Percentiles rank a stretch among this genome's conserved stretches.
These are phyloP conservation scores for Diplodia mutila DNA, from an alignment of 2,329 filamentous ascomycete species.

Conservation along the genomic window DNA sequence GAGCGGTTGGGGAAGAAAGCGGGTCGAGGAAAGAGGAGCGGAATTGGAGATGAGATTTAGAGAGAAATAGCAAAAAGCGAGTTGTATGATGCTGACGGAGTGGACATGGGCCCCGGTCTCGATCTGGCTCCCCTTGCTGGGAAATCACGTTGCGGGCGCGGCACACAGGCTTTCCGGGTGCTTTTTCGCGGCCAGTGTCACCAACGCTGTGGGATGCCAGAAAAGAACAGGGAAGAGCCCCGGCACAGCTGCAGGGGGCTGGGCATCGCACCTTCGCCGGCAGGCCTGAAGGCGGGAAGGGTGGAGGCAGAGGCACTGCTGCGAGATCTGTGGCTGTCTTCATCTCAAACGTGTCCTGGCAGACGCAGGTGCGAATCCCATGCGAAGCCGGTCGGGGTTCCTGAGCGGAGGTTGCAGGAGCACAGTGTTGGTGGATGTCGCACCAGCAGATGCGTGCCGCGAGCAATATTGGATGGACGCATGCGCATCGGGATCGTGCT, in stretches of 20 bases:
- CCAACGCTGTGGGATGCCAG: constrained; percentile 8
- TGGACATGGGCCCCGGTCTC: constrained; percentile 3
- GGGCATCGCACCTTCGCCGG: background rate
- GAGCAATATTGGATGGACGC: constrained; percentile 2
- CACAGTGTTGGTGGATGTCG: background rate
- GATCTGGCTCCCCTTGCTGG: constrained; percentile 9
- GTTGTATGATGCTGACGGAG: background rate
- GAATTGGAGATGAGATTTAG: background rate
- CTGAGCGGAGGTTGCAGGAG: background rate
- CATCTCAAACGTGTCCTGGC: constrained; percentile 7
- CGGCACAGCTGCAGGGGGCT: constrained; percentile 2
- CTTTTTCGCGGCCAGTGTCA: constrained; percentile 16
- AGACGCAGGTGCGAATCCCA: background rate
- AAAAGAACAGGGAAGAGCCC: constrained; percentile 6
- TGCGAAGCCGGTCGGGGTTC: background rate
- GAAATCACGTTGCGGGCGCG: constrained; percentile 9
- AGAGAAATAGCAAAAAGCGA: background rate
- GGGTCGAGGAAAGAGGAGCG: background rate
- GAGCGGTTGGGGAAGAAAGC: background rate
- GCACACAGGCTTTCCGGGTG: background rate
- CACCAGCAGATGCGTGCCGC: background rate
- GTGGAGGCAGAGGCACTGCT: background rate
- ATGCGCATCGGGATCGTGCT: constrained; percentile 2
- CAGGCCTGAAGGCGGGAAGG: background rate
- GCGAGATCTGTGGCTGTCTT: constrained; percentile 12